Percentiles rank a stretch among this genome's conserved stretches.
phyloP scores from a whole-genome alignment of 805 yeast species.

The Saturnispora halmiae region DNA sequence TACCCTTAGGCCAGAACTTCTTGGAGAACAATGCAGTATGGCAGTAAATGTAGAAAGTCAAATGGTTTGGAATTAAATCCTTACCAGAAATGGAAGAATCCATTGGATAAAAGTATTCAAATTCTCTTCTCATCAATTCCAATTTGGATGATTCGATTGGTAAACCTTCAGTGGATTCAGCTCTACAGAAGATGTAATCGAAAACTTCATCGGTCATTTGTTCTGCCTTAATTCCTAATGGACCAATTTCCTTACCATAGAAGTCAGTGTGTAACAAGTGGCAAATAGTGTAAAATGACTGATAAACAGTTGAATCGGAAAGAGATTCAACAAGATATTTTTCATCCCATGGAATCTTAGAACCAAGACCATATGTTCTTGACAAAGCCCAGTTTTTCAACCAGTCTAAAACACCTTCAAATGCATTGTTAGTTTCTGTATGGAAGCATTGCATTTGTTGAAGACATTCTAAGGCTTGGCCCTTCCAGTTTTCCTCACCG shows the following conservation, averaged over 20 bases:
- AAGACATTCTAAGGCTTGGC: constrained; percentile 71
- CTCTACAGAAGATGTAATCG: constrained; percentile 76
- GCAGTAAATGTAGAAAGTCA: constrained; percentile 88
- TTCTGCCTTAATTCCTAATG: constrained; percentile 64
- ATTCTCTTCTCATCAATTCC: constrained; percentile 76
- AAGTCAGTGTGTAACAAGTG: constrained; percentile 81
- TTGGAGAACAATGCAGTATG: constrained; percentile 91
- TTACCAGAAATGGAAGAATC: constrained; percentile 91
- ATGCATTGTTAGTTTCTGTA: constrained; percentile 80
- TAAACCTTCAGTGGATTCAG: constrained; percentile 38
- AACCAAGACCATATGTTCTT: constrained; percentile 92
- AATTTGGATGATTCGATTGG: constrained; percentile 61
- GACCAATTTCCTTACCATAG: constrained; percentile 70
- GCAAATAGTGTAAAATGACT: constrained; percentile 85
- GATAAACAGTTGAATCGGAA: constrained; percentile 93
- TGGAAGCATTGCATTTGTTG: constrained; percentile 67
- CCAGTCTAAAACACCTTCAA: constrained; percentile 93
- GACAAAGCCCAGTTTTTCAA: constrained; percentile 97
- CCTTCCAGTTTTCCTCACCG: constrained; percentile 90
- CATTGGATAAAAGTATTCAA: constrained; percentile 93
- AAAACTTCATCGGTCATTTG: constrained; percentile 89
- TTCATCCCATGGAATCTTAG: constrained; percentile 94
- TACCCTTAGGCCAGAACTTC: constrained; percentile 86
- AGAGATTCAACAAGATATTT: constrained; percentile 87
- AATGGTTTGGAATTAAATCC: constrained; percentile 94